These are phyloP conservation scores for Mucuna pruriens DNA, from an alignment of 306 rosid species.

Conservation along the genomic window DNA sequence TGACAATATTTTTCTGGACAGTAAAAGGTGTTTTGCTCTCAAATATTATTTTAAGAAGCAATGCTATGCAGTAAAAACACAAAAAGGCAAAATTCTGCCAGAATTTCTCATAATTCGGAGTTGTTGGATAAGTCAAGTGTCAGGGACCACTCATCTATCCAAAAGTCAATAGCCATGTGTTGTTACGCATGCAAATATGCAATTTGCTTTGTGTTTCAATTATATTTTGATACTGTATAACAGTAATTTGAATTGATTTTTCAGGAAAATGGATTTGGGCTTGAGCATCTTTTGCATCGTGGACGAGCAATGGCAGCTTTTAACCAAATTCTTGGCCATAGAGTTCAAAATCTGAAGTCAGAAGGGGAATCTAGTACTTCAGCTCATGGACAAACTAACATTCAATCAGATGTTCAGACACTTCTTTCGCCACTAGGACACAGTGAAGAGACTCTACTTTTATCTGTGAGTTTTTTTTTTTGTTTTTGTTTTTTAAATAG, in stretches of 20 bases:
- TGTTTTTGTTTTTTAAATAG: not conserved
- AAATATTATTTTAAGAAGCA: not conserved
- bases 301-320: slow-evolving; percentile 92
- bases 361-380: slow-evolving; percentile 55
- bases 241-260: slow-evolving; percentile 37
- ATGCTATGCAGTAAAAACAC: not conserved
- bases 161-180: not conserved
- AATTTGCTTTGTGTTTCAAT: not conserved
- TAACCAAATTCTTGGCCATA: slow-evolving; percentile 70
- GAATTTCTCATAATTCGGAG: not conserved
- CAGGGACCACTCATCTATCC: not conserved
- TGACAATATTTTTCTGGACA: slow-evolving; percentile 4
- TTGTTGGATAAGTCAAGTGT: slow-evolving; percentile 16
- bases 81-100: not conserved
- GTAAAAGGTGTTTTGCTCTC: not conserved
- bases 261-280: slow-evolving; percentile 85
- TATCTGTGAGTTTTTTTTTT: slow-evolving; percentile 64
- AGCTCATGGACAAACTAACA: slow-evolving; percentile 64
- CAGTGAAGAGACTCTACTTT: slow-evolving; percentile 73
- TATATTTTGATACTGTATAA: slow-evolving; percentile 29
- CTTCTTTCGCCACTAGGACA: slow-evolving; percentile 80
- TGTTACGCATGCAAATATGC: too few relatives aligned
- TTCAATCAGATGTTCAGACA: slow-evolving; percentile 82
- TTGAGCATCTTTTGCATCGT: slow-evolving; percentile 94
- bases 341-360: slow-evolving; percentile 81